Conservation (phyloP, 164 flowering plant genomes). For the Malania oleifera region DNA sequence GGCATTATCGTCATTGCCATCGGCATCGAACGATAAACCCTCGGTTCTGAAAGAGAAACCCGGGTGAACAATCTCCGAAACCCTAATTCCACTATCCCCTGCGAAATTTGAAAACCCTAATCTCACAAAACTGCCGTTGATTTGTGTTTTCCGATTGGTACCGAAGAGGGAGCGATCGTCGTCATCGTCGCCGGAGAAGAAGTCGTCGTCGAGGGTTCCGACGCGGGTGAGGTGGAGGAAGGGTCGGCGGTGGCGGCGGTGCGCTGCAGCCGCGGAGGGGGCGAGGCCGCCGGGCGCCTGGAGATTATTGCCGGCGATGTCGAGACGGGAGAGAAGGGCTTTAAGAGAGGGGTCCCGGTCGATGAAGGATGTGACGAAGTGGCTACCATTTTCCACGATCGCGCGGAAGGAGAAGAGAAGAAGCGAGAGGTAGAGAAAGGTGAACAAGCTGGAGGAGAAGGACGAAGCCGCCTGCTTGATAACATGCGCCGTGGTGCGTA, state of each 20-base stretch:
- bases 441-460: constrained; percentile 41
- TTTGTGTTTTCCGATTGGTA: neutral
- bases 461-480: constrained; percentile 34
- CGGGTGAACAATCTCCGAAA: constrained; percentile 27
- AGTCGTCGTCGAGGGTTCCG: constrained; percentile 82
- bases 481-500: constrained; percentile 51
- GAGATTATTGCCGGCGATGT: constrained; percentile 29
- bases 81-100: constrained; percentile 32
- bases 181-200: constrained; percentile 72
- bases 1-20: constrained; percentile 2
- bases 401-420: constrained; percentile 72
- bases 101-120: constrained; percentile 30
- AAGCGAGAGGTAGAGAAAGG: constrained; percentile 65
- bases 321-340: constrained; percentile 70
- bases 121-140: constrained; percentile 22
- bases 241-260: constrained; percentile 50
- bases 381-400: constrained; percentile 60
- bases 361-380: constrained; percentile 62
- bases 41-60: constrained; percentile 18
- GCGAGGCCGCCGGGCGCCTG: constrained; percentile 3
- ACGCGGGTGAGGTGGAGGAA: constrained; percentile 82
- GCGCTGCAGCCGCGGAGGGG: constrained; percentile 6
- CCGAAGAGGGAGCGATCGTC: constrained; percentile 37
- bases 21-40: neutral
- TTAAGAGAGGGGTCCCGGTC: constrained; percentile 72